Conservation (phyloP, 306 rosid species). For the Dryas octopetala region DNA sequence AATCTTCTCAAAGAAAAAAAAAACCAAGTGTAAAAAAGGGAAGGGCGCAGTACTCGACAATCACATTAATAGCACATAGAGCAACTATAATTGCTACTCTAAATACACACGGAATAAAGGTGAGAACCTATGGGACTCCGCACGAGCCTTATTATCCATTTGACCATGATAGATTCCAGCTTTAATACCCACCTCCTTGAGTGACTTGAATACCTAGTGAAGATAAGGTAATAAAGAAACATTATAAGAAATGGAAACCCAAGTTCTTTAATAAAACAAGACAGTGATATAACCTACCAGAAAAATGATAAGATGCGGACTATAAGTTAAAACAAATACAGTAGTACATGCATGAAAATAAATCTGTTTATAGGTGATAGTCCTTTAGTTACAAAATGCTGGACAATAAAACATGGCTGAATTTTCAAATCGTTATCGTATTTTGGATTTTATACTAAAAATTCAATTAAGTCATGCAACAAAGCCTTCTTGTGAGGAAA, state of each 20-base stretch:
- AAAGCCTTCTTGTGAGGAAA: background rate
- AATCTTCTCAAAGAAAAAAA: too few relatives aligned
- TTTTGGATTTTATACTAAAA: background rate
- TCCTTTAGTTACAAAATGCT: background rate
- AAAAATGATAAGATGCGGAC: conserved; percentile 7
- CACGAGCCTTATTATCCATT: conserved; percentile 67
- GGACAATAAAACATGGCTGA: background rate
- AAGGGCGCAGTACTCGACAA: conserved; percentile 19
- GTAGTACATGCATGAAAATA: conserved; percentile 2
- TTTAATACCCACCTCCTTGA: conserved; percentile 59
- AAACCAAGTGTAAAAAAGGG: background rate
- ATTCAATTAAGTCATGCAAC: background rate
- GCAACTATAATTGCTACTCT: conserved; percentile 23
- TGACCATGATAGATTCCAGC: conserved; percentile 83
- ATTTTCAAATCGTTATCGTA: background rate
- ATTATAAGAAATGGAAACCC: conserved; percentile 4
- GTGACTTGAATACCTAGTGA: conserved; percentile 59
- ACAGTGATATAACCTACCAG: conserved; percentile 9
- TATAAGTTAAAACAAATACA: conserved; percentile 4
- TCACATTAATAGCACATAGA: conserved; percentile 23
- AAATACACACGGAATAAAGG: conserved; percentile 26
- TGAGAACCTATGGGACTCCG: conserved; percentile 79
- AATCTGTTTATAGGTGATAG: conserved; percentile 7
- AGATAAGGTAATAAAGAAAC: conserved; percentile 22
- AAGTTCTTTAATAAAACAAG: conserved; percentile 24